phyloP scores from a whole-genome alignment of 768 basidiomycete species.

The Russula lepida region DNA sequence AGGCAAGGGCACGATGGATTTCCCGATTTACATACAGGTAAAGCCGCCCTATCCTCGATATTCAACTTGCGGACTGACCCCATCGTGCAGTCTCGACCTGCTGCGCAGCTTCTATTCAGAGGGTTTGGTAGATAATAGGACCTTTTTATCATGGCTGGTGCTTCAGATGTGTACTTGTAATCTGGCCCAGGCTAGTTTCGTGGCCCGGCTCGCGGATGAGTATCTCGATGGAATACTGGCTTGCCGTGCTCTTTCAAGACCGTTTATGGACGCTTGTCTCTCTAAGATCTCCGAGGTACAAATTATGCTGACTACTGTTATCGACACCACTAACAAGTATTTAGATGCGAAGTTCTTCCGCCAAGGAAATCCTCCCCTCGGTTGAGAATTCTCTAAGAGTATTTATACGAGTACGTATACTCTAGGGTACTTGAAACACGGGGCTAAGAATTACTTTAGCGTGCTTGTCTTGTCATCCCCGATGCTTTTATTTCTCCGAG shows the following conservation, averaged over 20 bases:
- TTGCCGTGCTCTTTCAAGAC: slow-evolving; percentile 59
- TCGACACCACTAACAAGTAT: not conserved
- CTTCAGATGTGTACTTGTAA: slow-evolving; percentile 72
- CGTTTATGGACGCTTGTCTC: slow-evolving; percentile 65
- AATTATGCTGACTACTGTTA: not conserved
- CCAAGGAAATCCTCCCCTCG: slow-evolving; percentile 46
- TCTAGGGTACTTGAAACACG: not conserved
- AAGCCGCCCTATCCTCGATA: not conserved
- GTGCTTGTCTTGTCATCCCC: slow-evolving; percentile 59
- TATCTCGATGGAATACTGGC: slow-evolving; percentile 63
- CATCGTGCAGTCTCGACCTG: slow-evolving; percentile 47
- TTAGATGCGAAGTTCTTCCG: slow-evolving; percentile 48
- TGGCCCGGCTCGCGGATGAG: slow-evolving; percentile 69
- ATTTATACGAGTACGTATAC: slow-evolving; percentile 48
- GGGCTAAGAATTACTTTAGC: slow-evolving; percentile 31
- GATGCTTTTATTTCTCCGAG: slow-evolving; percentile 70
- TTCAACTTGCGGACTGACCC: not conserved
- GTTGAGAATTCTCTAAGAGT: slow-evolving; percentile 46
- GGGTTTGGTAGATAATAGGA: slow-evolving; percentile 68
- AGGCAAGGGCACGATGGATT: slow-evolving; percentile 67
- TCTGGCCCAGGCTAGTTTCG: slow-evolving; percentile 72
- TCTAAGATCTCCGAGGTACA: slow-evolving; percentile 56
- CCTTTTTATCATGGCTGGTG: slow-evolving; percentile 72
- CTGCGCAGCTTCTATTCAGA: slow-evolving; percentile 72
- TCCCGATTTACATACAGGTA: slow-evolving; percentile 75